Evolutionary conservation across 805 yeast genomes (phyloP).

Genomic region (Kluyveromyces dobzhanskii): DNA sequence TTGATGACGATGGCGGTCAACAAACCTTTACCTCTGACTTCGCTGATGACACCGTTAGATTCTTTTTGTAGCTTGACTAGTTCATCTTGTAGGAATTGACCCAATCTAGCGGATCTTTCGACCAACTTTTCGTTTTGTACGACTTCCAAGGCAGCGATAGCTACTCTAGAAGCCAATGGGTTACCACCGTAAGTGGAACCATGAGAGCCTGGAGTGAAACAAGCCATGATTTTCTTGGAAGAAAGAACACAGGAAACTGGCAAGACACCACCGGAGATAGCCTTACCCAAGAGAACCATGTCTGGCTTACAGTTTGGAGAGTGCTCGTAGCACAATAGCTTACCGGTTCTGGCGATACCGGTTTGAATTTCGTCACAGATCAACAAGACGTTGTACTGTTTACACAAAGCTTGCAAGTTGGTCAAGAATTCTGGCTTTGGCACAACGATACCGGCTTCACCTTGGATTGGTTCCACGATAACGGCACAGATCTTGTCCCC

Average conservation of each 20-base stretch:
- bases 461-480: conserved; percentile 91
- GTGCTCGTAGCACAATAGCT: conserved; percentile 86
- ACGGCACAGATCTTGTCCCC: conserved; percentile 90
- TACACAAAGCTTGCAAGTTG: conserved; percentile 65
- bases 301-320: conserved; percentile 75
- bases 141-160: conserved; percentile 88
- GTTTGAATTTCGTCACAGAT: conserved; percentile 97
- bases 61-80: conserved; percentile 44
- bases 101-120: conserved; percentile 66
- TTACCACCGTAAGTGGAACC: conserved; percentile 98
- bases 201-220: conserved; percentile 90
- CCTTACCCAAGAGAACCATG: conserved; percentile 83
- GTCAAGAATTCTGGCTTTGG: conserved; percentile 79
- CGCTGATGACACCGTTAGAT: conserved; percentile 47
- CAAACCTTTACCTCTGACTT: conserved; percentile 77
- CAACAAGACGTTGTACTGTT: conserved; percentile 74
- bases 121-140: conserved; percentile 80
- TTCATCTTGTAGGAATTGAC: conserved; percentile 57
- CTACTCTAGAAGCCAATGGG: conserved; percentile 87
- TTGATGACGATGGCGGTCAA: conserved; percentile 89
- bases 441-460: conserved; percentile 96
- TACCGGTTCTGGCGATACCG: conserved; percentile 96
- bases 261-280: conserved; percentile 88
- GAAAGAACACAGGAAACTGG: conserved; percentile 91
- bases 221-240: conserved; percentile 81